Evolutionary conservation across 805 yeast species (phyloP), one percentile per base, ranked within the genome.

Genomic region (Metschnikowia dekortorum): DNA sequence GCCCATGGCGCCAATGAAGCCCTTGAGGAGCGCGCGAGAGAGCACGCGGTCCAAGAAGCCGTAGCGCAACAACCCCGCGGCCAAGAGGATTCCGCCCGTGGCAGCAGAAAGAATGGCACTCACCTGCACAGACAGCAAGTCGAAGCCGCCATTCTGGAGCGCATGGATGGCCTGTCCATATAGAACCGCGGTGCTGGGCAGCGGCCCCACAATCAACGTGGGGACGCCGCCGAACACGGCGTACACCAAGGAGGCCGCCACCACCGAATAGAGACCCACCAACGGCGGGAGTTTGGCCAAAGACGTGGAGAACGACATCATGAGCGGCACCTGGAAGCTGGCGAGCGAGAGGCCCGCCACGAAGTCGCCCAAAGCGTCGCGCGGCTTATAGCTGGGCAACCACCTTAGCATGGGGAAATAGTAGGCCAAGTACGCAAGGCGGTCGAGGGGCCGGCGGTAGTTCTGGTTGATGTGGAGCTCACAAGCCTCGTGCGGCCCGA

Each of bases 141-240:
- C 22, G 70, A 74, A 26, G 75, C 58, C 42, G 13, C 56, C 53
- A 37, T 62, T 61, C 14, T 54, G 41, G 6, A 65, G 44, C 4
- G 41, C 32, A 47, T 84, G 86, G 8, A 88, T 80, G 0, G 85
- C 82, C 58, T 86, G 92, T 1, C 96, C 96, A 28, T 87, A 83
- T 11, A 90, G 82, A 58, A 91, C 72, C 0, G 95, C 87, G 8
- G 89, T 82, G 0, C 96, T 91, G 16, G 92, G 91, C 65, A 90
- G 95, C 0, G 97, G 96, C 0, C 96, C 96, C 16, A 90, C 95
- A 37, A 89, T 83, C 85, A 90, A 81, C 52, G 84, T 85, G 0
- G 96, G 96, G 1, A 89, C 95, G 0, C 94, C 80, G 0, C 97
- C 97, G 52, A 89, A 74, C 3, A 89, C 53, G 6, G 89, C 76